A percentile compares a stretch with the other conserved stretches of the same genome.
phyloP scores from a whole-genome alignment of 805 yeast genomes.

The Myxozyma kluyveri region DNA sequence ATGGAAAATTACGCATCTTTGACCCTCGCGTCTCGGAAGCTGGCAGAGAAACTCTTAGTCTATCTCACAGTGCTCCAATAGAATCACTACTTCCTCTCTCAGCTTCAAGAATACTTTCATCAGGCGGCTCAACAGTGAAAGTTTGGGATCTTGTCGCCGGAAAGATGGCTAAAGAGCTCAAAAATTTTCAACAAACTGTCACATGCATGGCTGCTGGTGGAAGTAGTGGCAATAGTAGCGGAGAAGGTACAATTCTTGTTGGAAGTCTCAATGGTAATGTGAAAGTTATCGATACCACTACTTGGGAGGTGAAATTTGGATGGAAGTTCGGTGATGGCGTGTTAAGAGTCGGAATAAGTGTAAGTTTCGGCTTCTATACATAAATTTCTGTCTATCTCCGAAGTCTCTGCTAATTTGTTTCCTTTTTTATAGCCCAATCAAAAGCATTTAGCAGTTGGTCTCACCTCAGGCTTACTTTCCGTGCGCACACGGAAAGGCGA shows the following conservation, averaged over 20 bases:
- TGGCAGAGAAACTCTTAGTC: constrained; percentile 54
- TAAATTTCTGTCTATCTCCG: not conserved
- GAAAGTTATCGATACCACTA: constrained; percentile 75
- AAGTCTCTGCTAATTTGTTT: not conserved
- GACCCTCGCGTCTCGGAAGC: constrained; percentile 60
- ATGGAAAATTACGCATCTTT: constrained; percentile 77
- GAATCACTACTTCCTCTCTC: constrained; percentile 80
- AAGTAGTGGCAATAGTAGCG: constrained; percentile 17
- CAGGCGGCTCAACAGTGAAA: constrained; percentile 78
- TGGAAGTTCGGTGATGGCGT: constrained; percentile 98
- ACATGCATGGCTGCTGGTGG: constrained; percentile 21
- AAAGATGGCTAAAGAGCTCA: constrained; percentile 62
- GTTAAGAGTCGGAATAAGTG: constrained; percentile 62
- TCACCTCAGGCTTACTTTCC: constrained; percentile 83
- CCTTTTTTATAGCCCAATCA: constrained; percentile 64
- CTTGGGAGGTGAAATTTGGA: constrained; percentile 87
- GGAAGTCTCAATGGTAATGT: constrained; percentile 98
- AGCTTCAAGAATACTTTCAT: constrained; percentile 66
- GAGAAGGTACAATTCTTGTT: constrained; percentile 74
- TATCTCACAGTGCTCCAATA: constrained; percentile 76
- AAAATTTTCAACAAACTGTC: constrained; percentile 90
- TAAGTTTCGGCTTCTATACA: not conserved
- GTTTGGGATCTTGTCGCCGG: constrained; percentile 92
- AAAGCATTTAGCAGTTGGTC: constrained; percentile 89
- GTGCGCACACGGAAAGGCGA: constrained; percentile 82